A percentile compares a stretch with the other conserved stretches of the same genome.
phyloP scores from a whole-genome alignment of 495 filamentous ascomycete species.

The Trichoderma reesei region DNA sequence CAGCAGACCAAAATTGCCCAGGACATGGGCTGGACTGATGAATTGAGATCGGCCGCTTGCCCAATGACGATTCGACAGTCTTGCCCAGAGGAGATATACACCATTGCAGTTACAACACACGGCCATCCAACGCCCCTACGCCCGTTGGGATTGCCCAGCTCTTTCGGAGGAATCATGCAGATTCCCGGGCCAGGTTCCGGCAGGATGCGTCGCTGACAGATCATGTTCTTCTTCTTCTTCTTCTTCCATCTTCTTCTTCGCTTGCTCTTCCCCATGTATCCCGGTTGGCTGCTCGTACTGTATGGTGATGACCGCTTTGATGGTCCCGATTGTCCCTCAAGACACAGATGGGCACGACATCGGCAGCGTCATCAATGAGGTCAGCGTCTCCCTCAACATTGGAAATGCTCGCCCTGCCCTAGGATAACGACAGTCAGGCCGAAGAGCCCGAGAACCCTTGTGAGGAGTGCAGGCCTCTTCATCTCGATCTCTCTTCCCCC shows the following conservation, averaged over 20 bases:
- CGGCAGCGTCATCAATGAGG: slow-evolving; percentile 2
- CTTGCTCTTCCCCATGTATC: background rate
- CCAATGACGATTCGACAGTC: background rate
- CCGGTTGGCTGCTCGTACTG: background rate
- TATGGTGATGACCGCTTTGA: background rate
- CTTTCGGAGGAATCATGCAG: background rate
- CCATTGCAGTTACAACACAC: background rate
- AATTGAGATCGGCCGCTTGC: background rate
- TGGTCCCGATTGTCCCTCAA: background rate
- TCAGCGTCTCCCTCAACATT: background rate
- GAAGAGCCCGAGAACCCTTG: background rate
- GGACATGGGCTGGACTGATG: background rate
- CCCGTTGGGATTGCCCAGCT: background rate
- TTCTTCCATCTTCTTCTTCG: background rate
- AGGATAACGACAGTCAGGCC: background rate
- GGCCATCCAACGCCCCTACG: background rate
- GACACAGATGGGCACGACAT: background rate
- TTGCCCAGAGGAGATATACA: no score
- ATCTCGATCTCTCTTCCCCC: background rate
- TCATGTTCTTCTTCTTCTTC: background rate
- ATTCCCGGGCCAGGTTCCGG: background rate
- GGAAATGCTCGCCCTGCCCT: background rate
- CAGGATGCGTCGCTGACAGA: background rate
- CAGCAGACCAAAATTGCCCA: background rate
- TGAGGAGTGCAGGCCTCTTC: background rate